Percentiles rank a stretch among this genome's conserved stretches.
phyloP scores from a whole-genome alignment of 164 flowering plant genomes.

The Vitis rupestris region DNA sequence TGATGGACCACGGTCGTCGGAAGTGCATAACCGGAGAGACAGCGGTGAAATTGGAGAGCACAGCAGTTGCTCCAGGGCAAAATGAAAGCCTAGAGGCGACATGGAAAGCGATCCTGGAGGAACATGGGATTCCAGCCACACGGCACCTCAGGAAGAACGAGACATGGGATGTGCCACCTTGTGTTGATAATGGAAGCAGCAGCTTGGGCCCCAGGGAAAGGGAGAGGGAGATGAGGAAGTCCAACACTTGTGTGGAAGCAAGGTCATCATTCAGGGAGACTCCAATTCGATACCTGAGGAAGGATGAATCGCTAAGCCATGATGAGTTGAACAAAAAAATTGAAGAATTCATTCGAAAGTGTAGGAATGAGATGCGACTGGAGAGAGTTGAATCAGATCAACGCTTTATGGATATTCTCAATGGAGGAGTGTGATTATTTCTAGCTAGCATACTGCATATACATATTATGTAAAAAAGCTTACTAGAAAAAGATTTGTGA shows the following conservation, averaged over 20 bases:
- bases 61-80: not conserved
- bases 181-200: not conserved
- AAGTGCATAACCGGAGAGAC: too few relatives aligned
- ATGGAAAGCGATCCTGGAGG: constrained; percentile 34
- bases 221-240: constrained; percentile 28
- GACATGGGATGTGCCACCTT: constrained; percentile 21
- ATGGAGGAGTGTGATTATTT: constrained; percentile 5
- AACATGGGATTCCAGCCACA: constrained; percentile 9
- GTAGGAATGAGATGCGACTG: constrained; percentile 32
- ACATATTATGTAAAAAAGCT: too few relatives aligned
- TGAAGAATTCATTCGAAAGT: constrained; percentile 41
- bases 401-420: constrained; percentile 26
- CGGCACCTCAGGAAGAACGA: constrained; percentile 32
- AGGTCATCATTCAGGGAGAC: too few relatives aligned
- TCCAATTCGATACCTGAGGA: constrained; percentile 7
- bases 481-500: too few relatives aligned
- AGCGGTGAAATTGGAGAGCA: not conserved
- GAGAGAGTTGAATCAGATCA: constrained; percentile 40
- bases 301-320: constrained; percentile 26
- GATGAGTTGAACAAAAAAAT: constrained; percentile 37
- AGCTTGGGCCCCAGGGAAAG: constrained; percentile 5
- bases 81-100: constrained; percentile 27
- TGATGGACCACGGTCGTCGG: too few relatives aligned
- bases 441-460: too few relatives aligned
- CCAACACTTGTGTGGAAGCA: constrained; percentile 20